Evolutionary conservation across 2,329 filamentous ascomycete species (phyloP).

Genomic region (Leptographium flavum): DNA sequence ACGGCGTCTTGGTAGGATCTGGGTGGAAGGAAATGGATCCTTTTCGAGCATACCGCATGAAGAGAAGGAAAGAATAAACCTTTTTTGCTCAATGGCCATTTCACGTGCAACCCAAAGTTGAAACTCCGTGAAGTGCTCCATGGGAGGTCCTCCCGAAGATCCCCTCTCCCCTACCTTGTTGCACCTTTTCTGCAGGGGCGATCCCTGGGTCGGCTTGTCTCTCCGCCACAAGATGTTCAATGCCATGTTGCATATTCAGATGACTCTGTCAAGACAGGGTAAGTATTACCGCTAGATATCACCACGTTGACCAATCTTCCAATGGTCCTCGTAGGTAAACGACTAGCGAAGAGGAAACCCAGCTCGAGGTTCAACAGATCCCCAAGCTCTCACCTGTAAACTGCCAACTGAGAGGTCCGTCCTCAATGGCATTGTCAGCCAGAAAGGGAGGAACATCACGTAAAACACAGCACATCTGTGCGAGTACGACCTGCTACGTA

Average conservation of each 20-base stretch:
- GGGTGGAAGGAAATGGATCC: slow-evolving; percentile 6
- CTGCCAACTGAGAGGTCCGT: slow-evolving; percentile 44
- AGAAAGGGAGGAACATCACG: slow-evolving; percentile 68
- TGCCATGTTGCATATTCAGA: neutral
- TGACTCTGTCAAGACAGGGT: neutral
- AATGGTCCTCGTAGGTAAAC: slow-evolving; percentile 83
- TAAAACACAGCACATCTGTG: neutral
- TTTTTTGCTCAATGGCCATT: slow-evolving; percentile 53
- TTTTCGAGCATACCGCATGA: slow-evolving; percentile 7
- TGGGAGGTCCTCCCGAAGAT: slow-evolving; percentile 64
- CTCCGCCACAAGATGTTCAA: no score
- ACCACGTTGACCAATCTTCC: slow-evolving; percentile 57
- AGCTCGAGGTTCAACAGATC: slow-evolving; percentile 32
- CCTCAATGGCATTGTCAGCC: slow-evolving; percentile 57
- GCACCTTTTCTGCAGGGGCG: neutral
- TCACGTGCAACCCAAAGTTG: slow-evolving; percentile 27
- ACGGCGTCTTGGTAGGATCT: slow-evolving; percentile 9
- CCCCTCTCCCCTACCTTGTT: slow-evolving; percentile 6
- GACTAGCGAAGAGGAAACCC: slow-evolving; percentile 70
- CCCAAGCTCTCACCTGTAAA: slow-evolving; percentile 64
- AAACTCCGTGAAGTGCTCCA: slow-evolving; percentile 52
- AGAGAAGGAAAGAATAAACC: slow-evolving; percentile 18
- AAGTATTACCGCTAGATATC: slow-evolving; percentile 60
- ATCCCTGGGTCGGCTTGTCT: no score
- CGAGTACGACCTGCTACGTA: no score